Base-by-base conservation (phyloP, 495 filamentous ascomycete genomes). In the Letharia lupina region DNA sequence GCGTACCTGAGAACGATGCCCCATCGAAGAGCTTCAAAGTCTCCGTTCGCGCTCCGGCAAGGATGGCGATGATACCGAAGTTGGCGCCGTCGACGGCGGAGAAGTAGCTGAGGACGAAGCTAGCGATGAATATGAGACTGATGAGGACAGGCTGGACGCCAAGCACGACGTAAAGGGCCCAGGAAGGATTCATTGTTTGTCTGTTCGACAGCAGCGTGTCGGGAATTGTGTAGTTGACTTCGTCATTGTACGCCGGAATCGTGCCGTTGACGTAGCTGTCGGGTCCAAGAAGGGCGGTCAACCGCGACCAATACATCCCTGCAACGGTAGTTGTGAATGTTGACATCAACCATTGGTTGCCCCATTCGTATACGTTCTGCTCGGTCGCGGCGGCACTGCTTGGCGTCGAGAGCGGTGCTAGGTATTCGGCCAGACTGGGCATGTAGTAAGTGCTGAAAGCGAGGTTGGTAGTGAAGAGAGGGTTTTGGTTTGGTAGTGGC, bases 251-350 rank as follows among this genome's bases (percentile, higher is more conserved):
- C 37, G 35, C 7, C 31, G 37, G 23, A 47, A 42, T 7, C 6
- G 37, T 41, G 61, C 45, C 23, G 13, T 35, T 35, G 1, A 28
- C 23, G n/a, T 18, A 41, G 41, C 18, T 47, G 33, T 63, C 16
- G 28, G 31, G n/a, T 23, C 52, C 52, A 16, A 56, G 9, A 20
- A 57, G 20, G 12, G 42, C 42, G 40, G 61, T 64, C 40, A 64
- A 10, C 33, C 63, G 63, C 48, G 63, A 65, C 63, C 63, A 65
- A 47, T 57, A 65, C 54, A 65, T 60, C 13, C 63, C 48, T 33
- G 59, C 64, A 10, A 66, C 18, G 8, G 63, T 28, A 2, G 64
- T 62, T 2, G 59, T 37, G 45, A 20, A 61, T 23, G 64, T 41
- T 33, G 64, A 57, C 23, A 66, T 40, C 9, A 61, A 57, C 64